These are phyloP conservation scores for Clonostachys solani DNA, from an alignment of 2,329 filamentous ascomycete genomes.

Conservation along the genomic window DNA sequence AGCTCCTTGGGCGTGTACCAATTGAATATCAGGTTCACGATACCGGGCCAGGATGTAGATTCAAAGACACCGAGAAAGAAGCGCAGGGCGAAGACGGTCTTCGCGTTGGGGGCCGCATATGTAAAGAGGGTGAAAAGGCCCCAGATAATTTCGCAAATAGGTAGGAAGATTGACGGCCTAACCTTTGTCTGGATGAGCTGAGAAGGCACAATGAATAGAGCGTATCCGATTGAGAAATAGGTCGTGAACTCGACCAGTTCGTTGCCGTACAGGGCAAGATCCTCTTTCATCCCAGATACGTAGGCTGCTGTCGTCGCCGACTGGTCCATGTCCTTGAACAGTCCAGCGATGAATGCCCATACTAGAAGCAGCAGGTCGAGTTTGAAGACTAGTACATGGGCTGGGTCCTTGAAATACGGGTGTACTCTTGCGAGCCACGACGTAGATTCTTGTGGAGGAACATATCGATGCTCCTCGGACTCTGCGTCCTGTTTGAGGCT, in stretches of 20 bases:
- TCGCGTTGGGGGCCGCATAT: conserved; percentile 24
- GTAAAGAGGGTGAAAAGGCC: conserved; percentile 18
- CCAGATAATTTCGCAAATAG: conserved; percentile 27
- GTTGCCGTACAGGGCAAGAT: conserved; percentile 42
- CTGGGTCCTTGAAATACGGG: conserved; percentile 18
- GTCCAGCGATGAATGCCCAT: conserved; percentile 28
- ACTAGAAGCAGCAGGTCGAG: conserved; percentile 24
- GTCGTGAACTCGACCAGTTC: conserved; percentile 48
- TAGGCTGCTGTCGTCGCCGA: conserved; percentile 27
- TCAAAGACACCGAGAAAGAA: conserved; percentile 37
- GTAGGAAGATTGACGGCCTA: conserved; percentile 31
- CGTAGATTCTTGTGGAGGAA: no score
- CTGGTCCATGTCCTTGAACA: conserved; percentile 30
- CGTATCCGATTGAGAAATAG: conserved; percentile 57
- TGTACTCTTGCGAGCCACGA: no score
- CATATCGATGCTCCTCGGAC: no score
- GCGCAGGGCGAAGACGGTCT: conserved; percentile 29
- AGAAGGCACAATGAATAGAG: conserved; percentile 37
- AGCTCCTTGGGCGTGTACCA: conserved; percentile 39
- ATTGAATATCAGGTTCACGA: conserved; percentile 31
- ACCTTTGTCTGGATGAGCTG: conserved; percentile 32
- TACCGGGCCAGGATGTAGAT: conserved; percentile 28
- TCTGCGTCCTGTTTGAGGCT: no score
- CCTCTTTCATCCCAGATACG: conserved; percentile 27
- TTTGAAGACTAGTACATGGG: conserved; percentile 26